phyloP scores from a whole-genome alignment of 2,329 filamentous ascomycete genomes.

The Sclerotinia trifoliorum region DNA sequence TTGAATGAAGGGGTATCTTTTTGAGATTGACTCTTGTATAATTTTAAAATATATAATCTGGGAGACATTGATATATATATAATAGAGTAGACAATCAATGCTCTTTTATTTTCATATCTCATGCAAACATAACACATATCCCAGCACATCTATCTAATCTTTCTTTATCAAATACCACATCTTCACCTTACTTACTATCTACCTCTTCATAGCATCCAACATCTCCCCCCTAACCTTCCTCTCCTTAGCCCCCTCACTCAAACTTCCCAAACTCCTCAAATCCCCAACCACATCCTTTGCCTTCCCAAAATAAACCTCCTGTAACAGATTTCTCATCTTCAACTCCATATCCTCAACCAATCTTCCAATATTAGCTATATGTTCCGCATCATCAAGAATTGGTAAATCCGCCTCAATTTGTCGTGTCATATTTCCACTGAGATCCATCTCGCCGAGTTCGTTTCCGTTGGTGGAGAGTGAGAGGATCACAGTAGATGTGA shows the following conservation, averaged over 20 bases:
- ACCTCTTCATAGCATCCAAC: constrained; percentile 59
- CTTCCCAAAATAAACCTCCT: constrained; percentile 99
- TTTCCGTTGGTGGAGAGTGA: constrained; percentile 70
- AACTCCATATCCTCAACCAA: constrained; percentile 99
- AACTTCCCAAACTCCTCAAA: constrained; percentile 76
- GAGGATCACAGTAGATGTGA: constrained; percentile 94
- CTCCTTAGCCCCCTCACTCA: constrained; percentile 83
- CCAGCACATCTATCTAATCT: neutral
- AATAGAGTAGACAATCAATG: neutral
- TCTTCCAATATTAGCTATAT: constrained; percentile 91
- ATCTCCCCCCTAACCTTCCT: constrained; percentile 84
- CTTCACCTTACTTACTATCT: neutral
- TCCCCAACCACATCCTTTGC: constrained; percentile 98
- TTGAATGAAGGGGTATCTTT: neutral
- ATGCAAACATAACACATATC: constrained; percentile 18
- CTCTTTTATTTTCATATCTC: constrained; percentile 17
- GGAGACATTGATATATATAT: neutral
- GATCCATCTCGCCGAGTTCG: constrained; percentile 78
- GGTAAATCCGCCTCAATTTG: constrained; percentile 91
- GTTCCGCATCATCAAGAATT: constrained; percentile 85
- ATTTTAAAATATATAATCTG: no score
- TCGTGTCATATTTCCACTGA: constrained; percentile 96
- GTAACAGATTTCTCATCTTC: constrained; percentile 96
- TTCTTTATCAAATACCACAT: neutral
- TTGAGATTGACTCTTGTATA: neutral